Conservation (phyloP, 2,329 filamentous ascomycete genomes). For the Pyrenophora tritici-repentis region DNA sequence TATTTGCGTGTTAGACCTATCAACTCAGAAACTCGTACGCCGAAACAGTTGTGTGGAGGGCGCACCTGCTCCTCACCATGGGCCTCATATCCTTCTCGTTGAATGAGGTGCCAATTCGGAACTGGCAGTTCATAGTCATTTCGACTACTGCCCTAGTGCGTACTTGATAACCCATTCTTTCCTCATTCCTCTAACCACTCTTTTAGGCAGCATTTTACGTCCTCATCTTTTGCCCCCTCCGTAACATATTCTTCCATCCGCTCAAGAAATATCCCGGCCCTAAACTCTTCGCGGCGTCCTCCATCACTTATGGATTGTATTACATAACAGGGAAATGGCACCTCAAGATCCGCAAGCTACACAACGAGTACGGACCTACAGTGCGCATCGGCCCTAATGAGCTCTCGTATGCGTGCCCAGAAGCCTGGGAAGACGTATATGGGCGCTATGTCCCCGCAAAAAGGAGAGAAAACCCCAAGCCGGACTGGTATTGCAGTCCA, state of each 20-base stretch:
- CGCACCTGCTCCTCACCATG: background rate
- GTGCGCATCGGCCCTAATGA: background rate
- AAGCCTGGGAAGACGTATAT: slow-evolving; percentile 4
- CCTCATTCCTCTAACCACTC: background rate
- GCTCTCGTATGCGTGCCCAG: background rate
- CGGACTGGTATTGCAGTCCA: background rate
- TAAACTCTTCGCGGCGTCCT: background rate
- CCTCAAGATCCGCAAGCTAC: background rate
- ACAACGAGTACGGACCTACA: background rate
- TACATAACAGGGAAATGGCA: slow-evolving; percentile 1
- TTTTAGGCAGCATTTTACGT: background rate
- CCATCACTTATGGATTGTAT: background rate
- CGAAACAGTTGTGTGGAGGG: background rate
- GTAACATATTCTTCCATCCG: background rate
- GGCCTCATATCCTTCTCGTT: background rate
- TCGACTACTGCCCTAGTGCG: background rate
- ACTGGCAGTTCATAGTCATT: background rate
- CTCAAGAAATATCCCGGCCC: slow-evolving; percentile 1
- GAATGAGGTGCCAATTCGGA: background rate
- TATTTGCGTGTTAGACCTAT: too few species aligned
- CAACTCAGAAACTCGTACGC: too few species aligned
- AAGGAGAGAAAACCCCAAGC: slow-evolving; percentile 1
- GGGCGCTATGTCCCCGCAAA: background rate
- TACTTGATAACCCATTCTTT: background rate
- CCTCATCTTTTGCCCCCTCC: background rate